Base-by-base conservation (phyloP, 768 basidiomycete species). In the Amanita molliuscula region DNA sequence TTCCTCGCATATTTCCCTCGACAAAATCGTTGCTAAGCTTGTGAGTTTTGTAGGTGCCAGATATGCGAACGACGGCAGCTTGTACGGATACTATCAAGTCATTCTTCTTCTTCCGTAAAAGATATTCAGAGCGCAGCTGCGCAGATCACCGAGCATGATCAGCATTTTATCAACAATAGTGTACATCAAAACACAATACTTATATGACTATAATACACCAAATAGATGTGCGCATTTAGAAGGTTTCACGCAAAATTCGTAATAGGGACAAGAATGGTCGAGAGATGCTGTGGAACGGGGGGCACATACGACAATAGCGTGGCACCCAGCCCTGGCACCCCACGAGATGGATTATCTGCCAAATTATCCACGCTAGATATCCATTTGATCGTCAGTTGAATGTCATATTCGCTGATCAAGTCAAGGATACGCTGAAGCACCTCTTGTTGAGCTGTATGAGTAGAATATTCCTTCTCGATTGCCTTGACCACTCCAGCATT, bases 291-390 rank as follows among this genome's bases (percentile, higher is more conserved):
- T 4, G 46, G 46, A 6, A 47, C 35, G 16, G 46, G 46, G 2
- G 46, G 46, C 23, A 25, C 33, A 36, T 37, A 47, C 8, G 46
- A 31, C 20, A 47, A 47, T 3, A 47, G 34, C 11, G 46, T 47
- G 23, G 46, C 34, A 2, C 34, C 34, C 3, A 36, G 7, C 23
- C 47, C 47, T 33, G 49, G 41, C 4, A 35, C 26, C 26, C 49
- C 49, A 6, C 49, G 49, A 26, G 49, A 50, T 3, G 49, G 49
- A 28, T 25, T 44, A 18, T 50, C 49, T 9, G 49, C 49, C 21
- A 35, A 9, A 20, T 50, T 50, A n/a, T 48, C 47, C 47, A 48
- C 26, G 26, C 47, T 48, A 9, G 47, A 29, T 18, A 48, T 48
- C 47, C 47, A 48, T 26, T 41, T 48, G 37, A 28, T 48, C 11